Percentiles rank a stretch among this genome's conserved stretches.
Evolutionary conservation across 1,284 basidiomycete species (phyloP).

Genomic region (Ceratobasidium sp.): DNA sequence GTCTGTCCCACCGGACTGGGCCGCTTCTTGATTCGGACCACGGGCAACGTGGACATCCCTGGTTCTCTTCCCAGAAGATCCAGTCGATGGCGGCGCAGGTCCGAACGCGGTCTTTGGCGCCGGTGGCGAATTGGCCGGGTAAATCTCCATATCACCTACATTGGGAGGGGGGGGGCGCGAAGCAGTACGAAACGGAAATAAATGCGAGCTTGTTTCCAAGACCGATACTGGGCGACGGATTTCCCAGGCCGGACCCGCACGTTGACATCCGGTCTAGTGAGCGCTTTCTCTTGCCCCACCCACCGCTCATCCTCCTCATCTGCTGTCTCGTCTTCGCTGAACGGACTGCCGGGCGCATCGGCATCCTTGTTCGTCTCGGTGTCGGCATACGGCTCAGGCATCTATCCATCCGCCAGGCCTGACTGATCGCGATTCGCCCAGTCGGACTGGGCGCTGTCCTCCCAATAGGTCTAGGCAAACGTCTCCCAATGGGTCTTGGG

Average conservation of each 20-base stretch:
- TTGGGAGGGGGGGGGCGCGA: too few relatives aligned
- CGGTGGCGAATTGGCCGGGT: constrained; percentile 31
- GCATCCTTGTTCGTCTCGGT: constrained; percentile 39
- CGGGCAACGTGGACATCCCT: constrained; percentile 2
- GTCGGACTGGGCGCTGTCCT: not conserved
- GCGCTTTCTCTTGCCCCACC: not conserved
- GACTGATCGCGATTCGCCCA: not conserved
- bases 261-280: not conserved
- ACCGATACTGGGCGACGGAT: not conserved
- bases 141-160: too few relatives aligned
- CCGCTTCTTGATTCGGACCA: not conserved
- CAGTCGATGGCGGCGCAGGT: not conserved
- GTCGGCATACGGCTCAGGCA: constrained; percentile 21
- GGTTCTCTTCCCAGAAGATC: not conserved
- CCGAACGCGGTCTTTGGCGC: constrained; percentile 30
- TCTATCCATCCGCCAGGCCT: not conserved
- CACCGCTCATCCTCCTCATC: constrained; percentile 25
- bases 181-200: not conserved
- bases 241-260: not conserved
- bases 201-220: not conserved
- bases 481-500: not conserved
- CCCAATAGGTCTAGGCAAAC: not conserved
- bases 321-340: constrained; percentile 30
- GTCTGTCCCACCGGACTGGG: not conserved
- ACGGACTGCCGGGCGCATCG: constrained; percentile 12